Evolutionary conservation across 2,329 filamentous ascomycete species (phyloP).

Genomic region (Graphilbum fragrans): DNA sequence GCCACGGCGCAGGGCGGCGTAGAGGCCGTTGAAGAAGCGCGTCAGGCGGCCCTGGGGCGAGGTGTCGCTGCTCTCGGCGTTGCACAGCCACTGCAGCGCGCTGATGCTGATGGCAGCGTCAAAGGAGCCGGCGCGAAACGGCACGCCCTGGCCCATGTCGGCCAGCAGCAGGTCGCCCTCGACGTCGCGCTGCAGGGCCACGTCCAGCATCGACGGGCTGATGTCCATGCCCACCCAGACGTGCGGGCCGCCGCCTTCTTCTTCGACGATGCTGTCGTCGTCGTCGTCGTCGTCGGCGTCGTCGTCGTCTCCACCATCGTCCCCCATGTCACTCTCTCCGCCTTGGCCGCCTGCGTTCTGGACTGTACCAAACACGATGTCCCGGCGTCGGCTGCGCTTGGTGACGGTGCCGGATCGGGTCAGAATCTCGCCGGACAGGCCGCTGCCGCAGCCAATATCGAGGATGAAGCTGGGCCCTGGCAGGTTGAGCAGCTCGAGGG

Average conservation of each 20-base stretch:
- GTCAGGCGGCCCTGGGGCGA: constrained; percentile 64
- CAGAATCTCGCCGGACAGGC: constrained; percentile 87
- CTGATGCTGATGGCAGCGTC: constrained; percentile 92
- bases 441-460: constrained; percentile 92
- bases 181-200: constrained; percentile 81
- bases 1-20: constrained; percentile 70
- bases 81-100: constrained; percentile 97
- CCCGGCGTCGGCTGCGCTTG: constrained; percentile 1
- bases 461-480: constrained; percentile 73
- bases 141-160: constrained; percentile 90
- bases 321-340: not conserved
- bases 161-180: constrained; percentile 90
- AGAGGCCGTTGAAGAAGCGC: constrained; percentile 87
- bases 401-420: constrained; percentile 26
- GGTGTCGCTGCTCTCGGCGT: constrained; percentile 81
- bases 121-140: constrained; percentile 83
- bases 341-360: not conserved
- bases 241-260: constrained; percentile 71
- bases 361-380: not conserved
- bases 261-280: constrained; percentile 31
- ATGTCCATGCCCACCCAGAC: constrained; percentile 98
- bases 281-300: constrained; percentile 1
- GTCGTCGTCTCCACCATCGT: not conserved
- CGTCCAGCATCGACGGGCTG: constrained; percentile 88
- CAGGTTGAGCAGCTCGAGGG: constrained; percentile 82